Base-by-base conservation (phyloP, 2,329 filamentous ascomycete species). In the Fusarium pilosicola region DNA sequence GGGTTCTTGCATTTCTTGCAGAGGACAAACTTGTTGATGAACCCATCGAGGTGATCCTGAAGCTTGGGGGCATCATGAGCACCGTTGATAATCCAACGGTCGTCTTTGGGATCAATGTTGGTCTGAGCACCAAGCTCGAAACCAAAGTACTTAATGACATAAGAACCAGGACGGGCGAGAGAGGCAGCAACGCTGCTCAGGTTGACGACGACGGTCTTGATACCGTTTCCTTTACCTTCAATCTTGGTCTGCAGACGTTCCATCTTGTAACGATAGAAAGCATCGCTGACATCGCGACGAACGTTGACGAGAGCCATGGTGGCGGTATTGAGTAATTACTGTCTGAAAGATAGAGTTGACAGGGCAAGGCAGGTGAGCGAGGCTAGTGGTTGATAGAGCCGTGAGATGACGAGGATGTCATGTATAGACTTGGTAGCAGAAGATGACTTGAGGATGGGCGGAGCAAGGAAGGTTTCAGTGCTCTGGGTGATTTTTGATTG, bases 201-300 rank as follows among this genome's bases (percentile, higher is more conserved):
- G 86, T 99, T 99, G 89, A 97, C 94, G 79, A 99, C 92, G 81
- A 99, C 96, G 79, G 78, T 99, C 89, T 99, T 99, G 91, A 99
- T 99, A 82, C 96, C 96, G 87, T 99, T 99, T 78, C 96, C 96
- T 87, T 99, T 99, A 86, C 96, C 96, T 87, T 99, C 96, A 80
- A 99, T 97, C 90, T 99, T 99, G 84, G 96, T 97, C 89, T 97
- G 94, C 83, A 99, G 88, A 80, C 92, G 93, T 88, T 98, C 96
- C 96, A 99, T 99, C 91, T 99, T 99, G 92, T 99, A 99, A 85
- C 96, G 96, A 88, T 99, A 99, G 91, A 98, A 99, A 86, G 93
- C 93, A 87, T 99, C 96, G 88, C 92, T 93, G 88, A 97, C 93
- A 93, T 98, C 96, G 86, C 94, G 94, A 86, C 95, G 95, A 86